phyloP scores from a whole-genome alignment of 2,329 filamentous ascomycete genomes.

The Helminthosporium solani region DNA sequence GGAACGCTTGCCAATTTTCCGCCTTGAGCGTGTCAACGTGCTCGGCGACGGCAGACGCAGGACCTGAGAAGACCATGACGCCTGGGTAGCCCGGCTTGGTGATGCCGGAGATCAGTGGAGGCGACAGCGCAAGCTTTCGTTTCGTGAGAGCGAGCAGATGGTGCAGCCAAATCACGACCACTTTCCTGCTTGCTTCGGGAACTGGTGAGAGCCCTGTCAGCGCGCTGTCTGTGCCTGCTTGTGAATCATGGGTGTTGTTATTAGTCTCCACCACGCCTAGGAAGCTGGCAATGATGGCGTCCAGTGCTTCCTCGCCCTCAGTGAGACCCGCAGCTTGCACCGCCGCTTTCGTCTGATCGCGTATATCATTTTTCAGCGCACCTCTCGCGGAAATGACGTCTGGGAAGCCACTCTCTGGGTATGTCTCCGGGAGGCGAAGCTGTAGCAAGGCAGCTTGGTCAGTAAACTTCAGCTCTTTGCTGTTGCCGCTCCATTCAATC shows the following conservation, averaged over 20 bases:
- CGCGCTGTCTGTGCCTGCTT: not conserved
- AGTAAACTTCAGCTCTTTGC: constrained; percentile 43
- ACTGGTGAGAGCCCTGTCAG: not conserved
- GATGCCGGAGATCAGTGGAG: constrained; percentile 42
- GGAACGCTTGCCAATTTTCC: constrained; percentile 50
- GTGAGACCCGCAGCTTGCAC: constrained; percentile 26
- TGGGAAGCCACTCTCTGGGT: constrained; percentile 40
- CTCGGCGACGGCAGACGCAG: constrained; percentile 38
- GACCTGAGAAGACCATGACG: constrained; percentile 47
- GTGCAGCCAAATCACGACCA: constrained; percentile 49
- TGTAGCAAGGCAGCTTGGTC: constrained; percentile 27
- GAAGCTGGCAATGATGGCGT: constrained; percentile 45
- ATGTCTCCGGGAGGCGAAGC: constrained; percentile 44
- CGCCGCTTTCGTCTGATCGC: constrained; percentile 32
- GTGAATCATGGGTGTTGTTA: not conserved
- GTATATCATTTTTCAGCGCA: constrained; percentile 39
- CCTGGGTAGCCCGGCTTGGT: constrained; percentile 52
- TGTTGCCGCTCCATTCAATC: constrained; percentile 33
- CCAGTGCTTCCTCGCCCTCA: constrained; percentile 47
- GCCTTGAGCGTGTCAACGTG: constrained; percentile 47
- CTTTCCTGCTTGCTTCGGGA: constrained; percentile 28
- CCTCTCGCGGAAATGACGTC: constrained; percentile 43
- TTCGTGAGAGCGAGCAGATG: constrained; percentile 50
- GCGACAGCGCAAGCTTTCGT: constrained; percentile 47
- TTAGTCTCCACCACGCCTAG: constrained; percentile 26